A percentile compares a stretch with the other conserved stretches of the same genome.
These are phyloP conservation scores for Xylaria bambusicola DNA, from an alignment of 495 filamentous ascomycete genomes.

Conservation along the genomic window DNA sequence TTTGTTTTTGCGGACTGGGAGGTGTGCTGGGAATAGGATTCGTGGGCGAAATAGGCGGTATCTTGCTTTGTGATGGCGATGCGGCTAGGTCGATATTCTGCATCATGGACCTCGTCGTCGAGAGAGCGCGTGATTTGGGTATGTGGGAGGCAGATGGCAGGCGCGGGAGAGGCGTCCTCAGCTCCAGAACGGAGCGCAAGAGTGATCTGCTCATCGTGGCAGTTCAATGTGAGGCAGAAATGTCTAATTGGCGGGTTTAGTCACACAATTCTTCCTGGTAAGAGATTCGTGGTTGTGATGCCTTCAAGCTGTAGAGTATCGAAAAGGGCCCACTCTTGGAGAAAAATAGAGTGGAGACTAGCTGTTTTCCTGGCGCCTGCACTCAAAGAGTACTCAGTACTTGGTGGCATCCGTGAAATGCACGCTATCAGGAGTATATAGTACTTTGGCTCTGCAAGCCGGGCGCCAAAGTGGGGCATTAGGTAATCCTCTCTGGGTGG, in stretches of 20 bases:
- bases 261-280: not conserved
- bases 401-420: not conserved
- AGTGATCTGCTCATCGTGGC: slow-evolving; percentile 46
- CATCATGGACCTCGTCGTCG: slow-evolving; percentile 22
- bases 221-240: not conserved
- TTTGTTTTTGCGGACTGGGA: slow-evolving; percentile 29
- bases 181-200: slow-evolving; percentile 51
- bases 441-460: no score
- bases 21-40: slow-evolving; percentile 40
- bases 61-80: slow-evolving; percentile 19
- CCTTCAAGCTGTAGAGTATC: no score
- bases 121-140: slow-evolving; percentile 27
- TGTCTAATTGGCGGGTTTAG: not conserved
- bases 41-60: slow-evolving; percentile 32
- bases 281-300: no score
- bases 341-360: slow-evolving; percentile 31
- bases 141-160: slow-evolving; percentile 37
- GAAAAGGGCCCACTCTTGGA: slow-evolving; percentile 7
- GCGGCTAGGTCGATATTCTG: slow-evolving; percentile 31
- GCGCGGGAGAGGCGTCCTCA: slow-evolving; percentile 39
- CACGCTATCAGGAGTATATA: no score
- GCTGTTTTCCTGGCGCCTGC: slow-evolving; percentile 2
- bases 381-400: no score
- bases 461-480: not conserved
- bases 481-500: not conserved